Percentiles rank a stretch among this genome's conserved stretches.
Conservation (phyloP, 305 asterid species). For the Plantago lanceolata region DNA sequence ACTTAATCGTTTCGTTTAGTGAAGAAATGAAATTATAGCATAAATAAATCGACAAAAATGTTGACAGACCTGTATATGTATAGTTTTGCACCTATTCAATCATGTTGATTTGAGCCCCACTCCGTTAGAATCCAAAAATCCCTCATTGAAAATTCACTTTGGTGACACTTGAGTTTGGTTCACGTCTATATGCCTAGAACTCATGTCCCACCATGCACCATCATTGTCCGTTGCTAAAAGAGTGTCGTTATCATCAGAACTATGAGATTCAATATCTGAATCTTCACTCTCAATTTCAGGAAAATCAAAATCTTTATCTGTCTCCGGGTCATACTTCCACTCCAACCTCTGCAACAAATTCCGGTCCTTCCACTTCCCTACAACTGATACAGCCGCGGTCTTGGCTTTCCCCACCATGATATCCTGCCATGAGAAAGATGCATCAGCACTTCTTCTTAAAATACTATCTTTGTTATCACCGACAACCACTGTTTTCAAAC, state of each 20-base stretch:
- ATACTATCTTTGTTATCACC: constrained; percentile 57
- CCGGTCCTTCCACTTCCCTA: constrained; percentile 74
- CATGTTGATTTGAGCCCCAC: not conserved
- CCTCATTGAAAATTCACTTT: constrained; percentile 7
- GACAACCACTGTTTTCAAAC: constrained; percentile 75
- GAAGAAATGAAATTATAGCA: too few species aligned
- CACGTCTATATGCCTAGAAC: constrained; percentile 23
- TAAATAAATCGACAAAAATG: too few species aligned
- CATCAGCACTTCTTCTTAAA: constrained; percentile 70
- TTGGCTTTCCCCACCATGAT: constrained; percentile 74
- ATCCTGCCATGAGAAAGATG: constrained; percentile 81
- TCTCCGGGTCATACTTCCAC: constrained; percentile 65
- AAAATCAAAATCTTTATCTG: constrained; percentile 30
- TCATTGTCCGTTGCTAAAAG: constrained; percentile 29
- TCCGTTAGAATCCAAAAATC: not conserved
- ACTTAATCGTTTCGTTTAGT: too few species aligned
- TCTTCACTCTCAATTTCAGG: constrained; percentile 40
- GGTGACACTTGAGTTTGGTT: constrained; percentile 12
- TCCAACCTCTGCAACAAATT: constrained; percentile 60
- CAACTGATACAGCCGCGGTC: constrained; percentile 66
- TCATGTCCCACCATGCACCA: constrained; percentile 69
- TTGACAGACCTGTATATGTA: not conserved
- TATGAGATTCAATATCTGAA: constrained; percentile 35
- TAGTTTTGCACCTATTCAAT: not conserved
- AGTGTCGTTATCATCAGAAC: constrained; percentile 39